Evolutionary conservation across 768 basidiomycete genomes (phyloP).

Genomic region (Termitomyces eurrhizus): DNA sequence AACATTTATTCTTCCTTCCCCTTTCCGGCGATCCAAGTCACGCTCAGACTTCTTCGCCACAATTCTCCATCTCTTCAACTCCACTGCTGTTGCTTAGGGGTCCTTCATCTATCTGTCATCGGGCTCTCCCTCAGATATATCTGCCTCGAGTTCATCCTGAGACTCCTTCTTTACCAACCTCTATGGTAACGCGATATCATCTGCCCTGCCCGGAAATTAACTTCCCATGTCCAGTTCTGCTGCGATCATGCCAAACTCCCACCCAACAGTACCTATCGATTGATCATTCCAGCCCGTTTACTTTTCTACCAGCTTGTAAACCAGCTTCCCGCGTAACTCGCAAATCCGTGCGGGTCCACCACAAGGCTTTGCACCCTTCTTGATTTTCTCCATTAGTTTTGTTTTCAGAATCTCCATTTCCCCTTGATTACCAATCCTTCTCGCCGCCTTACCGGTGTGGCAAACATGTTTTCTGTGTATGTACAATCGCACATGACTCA

Average conservation of each 20-base stretch:
- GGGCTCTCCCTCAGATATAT: background rate
- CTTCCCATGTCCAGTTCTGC: constrained; percentile 23
- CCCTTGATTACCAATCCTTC: constrained; percentile 7
- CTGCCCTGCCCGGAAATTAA: constrained; percentile 31
- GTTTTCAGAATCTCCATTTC: background rate
- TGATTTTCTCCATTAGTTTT: constrained; percentile 11
- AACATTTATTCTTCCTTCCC: constrained; percentile 17
- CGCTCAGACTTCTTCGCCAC: constrained; percentile 9
- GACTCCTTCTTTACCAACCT: background rate
- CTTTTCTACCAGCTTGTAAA: background rate
- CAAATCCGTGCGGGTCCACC: constrained; percentile 1
- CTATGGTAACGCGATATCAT: constrained; percentile 3
- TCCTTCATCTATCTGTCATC: constrained; percentile 1
- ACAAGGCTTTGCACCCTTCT: constrained; percentile 5
- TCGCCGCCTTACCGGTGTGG: background rate
- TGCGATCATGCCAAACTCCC: constrained; percentile 11
- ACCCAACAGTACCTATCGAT: constrained; percentile 16
- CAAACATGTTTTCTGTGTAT: background rate
- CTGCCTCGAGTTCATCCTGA: constrained; percentile 3
- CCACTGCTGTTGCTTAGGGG: background rate
- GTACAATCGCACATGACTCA: constrained; percentile 12
- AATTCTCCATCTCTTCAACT: background rate
- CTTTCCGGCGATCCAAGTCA: constrained; percentile 8
- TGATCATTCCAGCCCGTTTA: background rate
- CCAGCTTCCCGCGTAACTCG: background rate